Base-by-base conservation (phyloP, 495 filamentous ascomycete genomes). In the Neurospora sp. region DNA sequence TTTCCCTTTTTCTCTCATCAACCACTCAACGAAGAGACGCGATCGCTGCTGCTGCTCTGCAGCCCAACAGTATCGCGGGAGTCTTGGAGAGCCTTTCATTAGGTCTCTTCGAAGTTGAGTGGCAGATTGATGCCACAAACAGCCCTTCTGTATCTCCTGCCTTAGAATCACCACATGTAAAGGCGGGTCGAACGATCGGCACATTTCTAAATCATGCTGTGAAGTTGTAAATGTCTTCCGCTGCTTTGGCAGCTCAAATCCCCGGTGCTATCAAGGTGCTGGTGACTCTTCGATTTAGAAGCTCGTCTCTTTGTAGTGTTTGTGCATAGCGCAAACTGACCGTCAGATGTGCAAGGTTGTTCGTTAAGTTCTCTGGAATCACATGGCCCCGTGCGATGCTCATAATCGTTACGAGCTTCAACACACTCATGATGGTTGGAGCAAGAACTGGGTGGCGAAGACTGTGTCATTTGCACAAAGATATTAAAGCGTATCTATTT, bases 121-220 rank as follows among this genome's bases (percentile, higher is more conserved):
- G 92, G 88, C 77, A 95, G 91, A 95, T 81, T 75, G 83, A 90
- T 65, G 27, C 27, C 27, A 65, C 14, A 78, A 76, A 76, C 77
- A 78, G 78, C 89, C 91, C 88, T 90, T 91, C 92, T 90, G 93
- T 97, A 97, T 97, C 93, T 97, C 88, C 93, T 94, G 90, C 93
- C 93, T 90, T 93, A 87, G 92, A 91, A 89, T 87, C 77, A 86
- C 31, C 81, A 87, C 84, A 80, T 94, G 92, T 94, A 87, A 86
- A 88, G 88, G 92, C 88, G 89, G 92, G 89, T 95, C 92, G 92
- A 85, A 85, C 79, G 81, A 78, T 82, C 75, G 84, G 84, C 81
- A 86, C 84, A 85, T 85, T 73, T 77, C 9, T 61, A 37, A n/a
- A 37, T 16, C 42, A 70, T 40, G 27, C 27, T 70, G 1, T 72